Evolutionary conservation across 2,329 filamentous ascomycete genomes (phyloP).

Genomic region (Aspergillus sp.): DNA sequence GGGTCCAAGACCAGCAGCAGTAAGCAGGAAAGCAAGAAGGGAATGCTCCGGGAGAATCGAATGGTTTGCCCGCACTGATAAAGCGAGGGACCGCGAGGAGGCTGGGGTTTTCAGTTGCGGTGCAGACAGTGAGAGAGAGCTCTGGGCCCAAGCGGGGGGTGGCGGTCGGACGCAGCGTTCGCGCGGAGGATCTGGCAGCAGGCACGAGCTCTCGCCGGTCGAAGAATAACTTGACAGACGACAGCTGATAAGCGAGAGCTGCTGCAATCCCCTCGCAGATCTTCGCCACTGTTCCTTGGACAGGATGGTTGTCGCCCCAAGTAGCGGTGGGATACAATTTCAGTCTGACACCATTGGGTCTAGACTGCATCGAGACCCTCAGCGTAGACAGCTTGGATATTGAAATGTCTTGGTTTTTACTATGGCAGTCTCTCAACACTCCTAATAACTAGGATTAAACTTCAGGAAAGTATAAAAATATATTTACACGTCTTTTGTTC

Average conservation of each 20-base stretch:
- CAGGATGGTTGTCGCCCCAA: not conserved
- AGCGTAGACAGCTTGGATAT: not conserved
- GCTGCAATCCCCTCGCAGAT: not conserved
- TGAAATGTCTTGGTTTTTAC: too few species aligned
- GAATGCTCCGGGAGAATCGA: not conserved
- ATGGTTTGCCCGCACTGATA: slow-evolving; percentile 3
- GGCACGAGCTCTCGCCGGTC: not conserved
- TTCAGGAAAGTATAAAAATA: not conserved
- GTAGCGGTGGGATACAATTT: slow-evolving; percentile 10
- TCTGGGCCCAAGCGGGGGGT: slow-evolving; percentile 17
- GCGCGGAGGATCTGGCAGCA: slow-evolving; percentile 11
- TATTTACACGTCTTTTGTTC: not conserved
- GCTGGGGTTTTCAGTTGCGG: slow-evolving; percentile 10
- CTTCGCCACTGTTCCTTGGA: not conserved
- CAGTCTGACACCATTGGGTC: not conserved
- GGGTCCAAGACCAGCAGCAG: too few species aligned
- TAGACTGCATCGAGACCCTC: not conserved
- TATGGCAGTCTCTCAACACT: too few species aligned
- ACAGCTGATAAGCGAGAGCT: slow-evolving; percentile 1
- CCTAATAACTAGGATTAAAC: too few species aligned
- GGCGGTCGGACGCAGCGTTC: slow-evolving; percentile 10
- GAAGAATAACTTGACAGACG: too few species aligned
- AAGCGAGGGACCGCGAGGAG: slow-evolving; percentile 5
- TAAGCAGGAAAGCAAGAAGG: too few species aligned
- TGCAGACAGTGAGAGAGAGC: not conserved